phyloP scores from a whole-genome alignment of 306 rosid species.

The Sechiopsis laciniata region DNA sequence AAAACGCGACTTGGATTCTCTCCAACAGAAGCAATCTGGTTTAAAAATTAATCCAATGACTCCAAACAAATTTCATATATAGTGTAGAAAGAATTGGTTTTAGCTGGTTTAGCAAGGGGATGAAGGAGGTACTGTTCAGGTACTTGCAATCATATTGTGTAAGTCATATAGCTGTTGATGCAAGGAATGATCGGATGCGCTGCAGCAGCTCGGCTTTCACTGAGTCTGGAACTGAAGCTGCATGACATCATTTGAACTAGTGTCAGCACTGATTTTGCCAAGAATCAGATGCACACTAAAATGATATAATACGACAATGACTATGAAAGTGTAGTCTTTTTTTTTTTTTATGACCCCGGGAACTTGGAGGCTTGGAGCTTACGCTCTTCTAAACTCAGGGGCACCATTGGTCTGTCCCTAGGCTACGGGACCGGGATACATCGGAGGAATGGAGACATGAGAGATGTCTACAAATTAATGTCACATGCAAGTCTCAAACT shows the following conservation, averaged over 20 bases:
- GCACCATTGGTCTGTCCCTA: no score
- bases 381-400: no score
- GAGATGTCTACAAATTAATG: no score
- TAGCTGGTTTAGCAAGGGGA: neutral
- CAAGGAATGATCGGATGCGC: conserved; percentile 61
- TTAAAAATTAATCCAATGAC: neutral
- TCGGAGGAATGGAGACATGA: no score
- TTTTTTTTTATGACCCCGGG: no score
- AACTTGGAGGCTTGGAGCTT: no score
- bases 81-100: conserved; percentile 6
- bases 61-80: conserved; percentile 4
- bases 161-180: conserved; percentile 51
- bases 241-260: conserved; percentile 9
- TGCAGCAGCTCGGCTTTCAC: conserved; percentile 82
- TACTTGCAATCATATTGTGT: neutral
- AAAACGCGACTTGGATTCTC: no score
- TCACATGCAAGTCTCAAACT: no score
- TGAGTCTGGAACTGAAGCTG: conserved; percentile 85
- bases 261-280: neutral
- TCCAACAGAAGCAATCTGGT: no score
- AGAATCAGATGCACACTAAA: neutral
- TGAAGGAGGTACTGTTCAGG: neutral
- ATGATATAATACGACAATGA: neutral
- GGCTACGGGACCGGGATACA: no score
- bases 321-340: no score